phyloP scores from a whole-genome alignment of 2,329 filamentous ascomycete species.

The Juglanconis oblonga region DNA sequence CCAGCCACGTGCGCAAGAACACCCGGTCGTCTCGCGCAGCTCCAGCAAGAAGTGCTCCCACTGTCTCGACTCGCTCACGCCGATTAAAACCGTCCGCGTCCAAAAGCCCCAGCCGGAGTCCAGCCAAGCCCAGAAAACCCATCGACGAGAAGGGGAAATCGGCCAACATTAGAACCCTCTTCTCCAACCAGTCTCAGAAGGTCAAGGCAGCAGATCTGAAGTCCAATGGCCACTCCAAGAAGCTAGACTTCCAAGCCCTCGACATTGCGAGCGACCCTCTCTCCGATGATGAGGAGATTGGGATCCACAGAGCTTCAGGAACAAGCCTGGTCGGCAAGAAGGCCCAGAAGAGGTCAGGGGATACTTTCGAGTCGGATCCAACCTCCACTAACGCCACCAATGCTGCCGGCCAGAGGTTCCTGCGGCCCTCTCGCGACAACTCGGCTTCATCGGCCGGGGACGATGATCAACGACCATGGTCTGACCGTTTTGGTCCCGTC shows the following conservation, averaged over 20 bases:
- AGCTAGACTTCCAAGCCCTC: constrained; percentile 26
- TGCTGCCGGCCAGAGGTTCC: constrained; percentile 49
- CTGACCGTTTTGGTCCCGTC: constrained; percentile 74
- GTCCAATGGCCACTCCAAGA: constrained; percentile 25
- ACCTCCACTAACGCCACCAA: constrained; percentile 22
- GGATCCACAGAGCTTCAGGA: constrained; percentile 45
- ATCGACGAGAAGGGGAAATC: constrained; percentile 50
- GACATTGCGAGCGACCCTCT: constrained; percentile 55
- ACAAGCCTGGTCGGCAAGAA: constrained; percentile 55
- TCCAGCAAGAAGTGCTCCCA: constrained; percentile 4
- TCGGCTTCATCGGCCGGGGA: constrained; percentile 28
- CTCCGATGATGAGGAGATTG: constrained; percentile 59
- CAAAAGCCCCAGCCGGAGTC: constrained; percentile 43
- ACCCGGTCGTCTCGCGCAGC: constrained; percentile 20
- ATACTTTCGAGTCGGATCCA: constrained; percentile 24
- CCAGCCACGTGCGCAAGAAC: constrained; percentile 39
- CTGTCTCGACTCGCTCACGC: constrained; percentile 24
- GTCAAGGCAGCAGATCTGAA: constrained; percentile 35
- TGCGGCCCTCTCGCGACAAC: constrained; percentile 38
- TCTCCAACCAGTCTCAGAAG: constrained; percentile 59
- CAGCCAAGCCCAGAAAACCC: constrained; percentile 38
- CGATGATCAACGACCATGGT: constrained; percentile 72
- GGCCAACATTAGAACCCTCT: constrained; percentile 56
- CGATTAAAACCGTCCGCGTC: constrained; percentile 22
- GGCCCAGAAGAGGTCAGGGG: constrained; percentile 51